Conservation (phyloP, 2,329 filamentous ascomycete species). For the Diplodia mutila region DNA sequence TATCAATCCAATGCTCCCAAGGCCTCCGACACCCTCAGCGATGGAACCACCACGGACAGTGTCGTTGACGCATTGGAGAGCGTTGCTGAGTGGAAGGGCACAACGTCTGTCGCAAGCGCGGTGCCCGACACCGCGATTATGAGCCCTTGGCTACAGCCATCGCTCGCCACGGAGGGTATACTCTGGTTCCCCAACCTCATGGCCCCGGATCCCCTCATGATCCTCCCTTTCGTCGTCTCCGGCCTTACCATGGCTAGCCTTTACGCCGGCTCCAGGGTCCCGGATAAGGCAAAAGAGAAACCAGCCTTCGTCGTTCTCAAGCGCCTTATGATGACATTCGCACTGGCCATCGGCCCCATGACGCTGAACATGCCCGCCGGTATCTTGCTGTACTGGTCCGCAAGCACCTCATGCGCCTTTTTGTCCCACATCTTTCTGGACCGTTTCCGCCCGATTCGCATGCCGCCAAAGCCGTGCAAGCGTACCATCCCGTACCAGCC, state of each 20-base stretch:
- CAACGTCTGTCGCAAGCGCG: background rate
- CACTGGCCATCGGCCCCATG: conserved; percentile 38
- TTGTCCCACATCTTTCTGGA: conserved; percentile 41
- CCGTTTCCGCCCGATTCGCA: background rate
- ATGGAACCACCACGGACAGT: background rate
- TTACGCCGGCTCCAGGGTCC: conserved; percentile 3
- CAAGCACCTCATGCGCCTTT: conserved; percentile 40
- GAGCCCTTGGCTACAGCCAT: conserved; percentile 48
- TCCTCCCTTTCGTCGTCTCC: conserved; percentile 55
- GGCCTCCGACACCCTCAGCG: background rate
- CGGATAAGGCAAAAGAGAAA: background rate
- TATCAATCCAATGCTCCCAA: background rate
- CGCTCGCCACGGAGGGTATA: conserved; percentile 60
- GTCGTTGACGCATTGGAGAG: background rate
- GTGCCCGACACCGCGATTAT: background rate
- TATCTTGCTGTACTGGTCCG: conserved; percentile 48
- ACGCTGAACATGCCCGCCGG: conserved; percentile 44
- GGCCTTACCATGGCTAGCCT: conserved; percentile 34
- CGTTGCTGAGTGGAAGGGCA: background rate
- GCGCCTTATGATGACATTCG: conserved; percentile 35
- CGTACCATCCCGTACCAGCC: background rate
- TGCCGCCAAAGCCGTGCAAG: conserved; percentile 14
- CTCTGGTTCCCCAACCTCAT: conserved; percentile 65
- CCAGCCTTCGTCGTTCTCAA: conserved; percentile 14
- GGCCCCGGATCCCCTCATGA: conserved; percentile 54